Evolutionary conservation across 2,329 filamentous ascomycete species (phyloP), one percentile per base, ranked within the genome.

Genomic region (Pyrenochaeta sp.): DNA sequence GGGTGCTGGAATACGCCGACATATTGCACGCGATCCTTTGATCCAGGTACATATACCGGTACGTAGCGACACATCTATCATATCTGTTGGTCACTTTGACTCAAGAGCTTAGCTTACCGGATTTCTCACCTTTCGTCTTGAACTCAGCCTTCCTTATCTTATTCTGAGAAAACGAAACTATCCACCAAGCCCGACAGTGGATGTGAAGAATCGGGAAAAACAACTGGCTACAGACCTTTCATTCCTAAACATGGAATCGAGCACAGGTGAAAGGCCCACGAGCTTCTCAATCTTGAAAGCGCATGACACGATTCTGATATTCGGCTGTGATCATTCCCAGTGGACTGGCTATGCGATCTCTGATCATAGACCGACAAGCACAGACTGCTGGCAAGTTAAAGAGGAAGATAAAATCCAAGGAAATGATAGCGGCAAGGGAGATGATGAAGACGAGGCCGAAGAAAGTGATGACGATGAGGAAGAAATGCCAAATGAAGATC

Each of bases 311-410:
- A 15, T 57, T 7, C 44, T 57, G 2, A 20, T 57, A 6, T 57
- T 36, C 30, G 54, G 49, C 11, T 50, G 41, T 4, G 53, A 54
- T 21, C 10, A 44, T 45, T 42, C 4, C 11, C 2, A 53, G 4
- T 59, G 56, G 56, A 49, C 40, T 7, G 46, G 45, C 1, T 53
- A 51, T 31, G 37, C 39, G 7, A 54, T 60, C 20, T 14, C 20
- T 4, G 39, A 42, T 20, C 15, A 18, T 7, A 7, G 14, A 4
- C 20, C 11, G 14, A 17, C 36, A 27, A 11, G 15, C 15, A 5
- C 32, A 5, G 4, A 17, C 12, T 17, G 11, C 5, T 4, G 32
- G 32, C 32, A 35, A 4, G 32, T 17, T 5, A 11, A 35, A 35
- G 32, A 35, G 12, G 32, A 35, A 11, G 5, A 35, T 14, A 17